Conservation (phyloP, 2,329 filamentous ascomycete genomes). For the Colletotrichum horii region DNA sequence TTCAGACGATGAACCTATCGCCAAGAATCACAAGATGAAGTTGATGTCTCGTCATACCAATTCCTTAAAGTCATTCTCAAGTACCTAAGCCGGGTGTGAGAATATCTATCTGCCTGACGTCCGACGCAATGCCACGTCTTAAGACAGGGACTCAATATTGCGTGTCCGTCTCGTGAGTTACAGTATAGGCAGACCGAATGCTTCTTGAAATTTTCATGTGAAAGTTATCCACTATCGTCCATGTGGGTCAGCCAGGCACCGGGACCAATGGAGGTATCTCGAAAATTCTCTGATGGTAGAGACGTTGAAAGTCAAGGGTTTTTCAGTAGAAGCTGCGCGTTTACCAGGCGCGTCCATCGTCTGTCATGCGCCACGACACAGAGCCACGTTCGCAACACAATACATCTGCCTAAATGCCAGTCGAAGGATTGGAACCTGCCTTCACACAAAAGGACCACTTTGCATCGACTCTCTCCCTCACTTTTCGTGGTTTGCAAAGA, state of each 20-base stretch:
- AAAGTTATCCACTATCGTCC: neutral
- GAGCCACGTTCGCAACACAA: neutral
- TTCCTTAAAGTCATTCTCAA: neutral
- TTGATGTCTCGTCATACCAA: neutral
- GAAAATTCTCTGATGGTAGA: neutral
- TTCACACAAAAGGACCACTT: neutral
- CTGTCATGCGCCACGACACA: neutral
- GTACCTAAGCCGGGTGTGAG: neutral
- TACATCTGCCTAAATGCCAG: neutral
- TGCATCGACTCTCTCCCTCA: neutral
- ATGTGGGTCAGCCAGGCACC: neutral
- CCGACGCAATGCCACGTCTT: neutral
- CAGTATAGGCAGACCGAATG: neutral
- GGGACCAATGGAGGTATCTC: neutral
- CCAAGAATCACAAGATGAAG: neutral
- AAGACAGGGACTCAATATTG: neutral
- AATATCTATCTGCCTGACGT: neutral
- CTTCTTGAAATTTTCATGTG: neutral
- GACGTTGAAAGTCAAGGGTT: neutral
- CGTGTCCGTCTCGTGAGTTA: neutral
- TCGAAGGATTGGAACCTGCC: neutral
- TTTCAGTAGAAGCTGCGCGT: neutral
- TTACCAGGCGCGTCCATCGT: neutral
- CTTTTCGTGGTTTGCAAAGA: neutral
- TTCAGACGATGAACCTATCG: neutral